Evolutionary conservation across 345 rosid genomes (phyloP), one percentile per base, ranked within the genome.

Genomic region (Populus ilicifolia): DNA sequence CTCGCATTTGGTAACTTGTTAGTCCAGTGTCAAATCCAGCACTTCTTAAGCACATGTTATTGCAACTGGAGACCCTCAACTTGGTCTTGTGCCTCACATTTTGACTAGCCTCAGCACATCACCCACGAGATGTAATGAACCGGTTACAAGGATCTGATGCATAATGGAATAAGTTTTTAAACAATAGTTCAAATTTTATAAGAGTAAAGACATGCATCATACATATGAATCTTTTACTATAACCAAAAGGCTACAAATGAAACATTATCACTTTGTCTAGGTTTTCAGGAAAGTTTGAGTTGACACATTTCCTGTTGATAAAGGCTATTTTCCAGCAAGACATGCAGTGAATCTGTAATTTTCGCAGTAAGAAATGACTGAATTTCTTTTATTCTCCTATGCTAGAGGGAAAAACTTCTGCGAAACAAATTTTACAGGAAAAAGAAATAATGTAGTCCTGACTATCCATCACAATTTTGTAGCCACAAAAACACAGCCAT

Each of bases 101-200:
- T 76, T 96, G 79, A 96, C 75, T 72, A 91, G 84, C 89, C 88
- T 88, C 85, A 96, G 78, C 44, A 91, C 90, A 78, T 96, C 99
- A 44, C 99, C 99, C 74, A 96, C 93, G 29, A 96, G 97, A 80
- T 93, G 97, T 75, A 93, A 84, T 5, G 99, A 96, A 35, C 98
- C 97, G 0, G 97, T 86, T 41, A 96, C 95, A 44, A 96, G 92
- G 70, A 96, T 97, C 98, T 92, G 83, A 76, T 56, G 43, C 68
- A 52, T 75, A 69, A 67, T 48, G 67, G 36, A 38, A 21, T 8
- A 36, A 69, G 80, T 36, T 27, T 14, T 5, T 25, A 73, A 66
- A 44, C 2, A 30, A 17, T 3, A 17, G 41, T 5, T 8, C 13
- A 41, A 38, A 12, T 17, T 13, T 1, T 33, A 27, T 23, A 10